Base-by-base conservation (phyloP, 1,284 basidiomycete species). In the Hemileia vastatrix region DNA sequence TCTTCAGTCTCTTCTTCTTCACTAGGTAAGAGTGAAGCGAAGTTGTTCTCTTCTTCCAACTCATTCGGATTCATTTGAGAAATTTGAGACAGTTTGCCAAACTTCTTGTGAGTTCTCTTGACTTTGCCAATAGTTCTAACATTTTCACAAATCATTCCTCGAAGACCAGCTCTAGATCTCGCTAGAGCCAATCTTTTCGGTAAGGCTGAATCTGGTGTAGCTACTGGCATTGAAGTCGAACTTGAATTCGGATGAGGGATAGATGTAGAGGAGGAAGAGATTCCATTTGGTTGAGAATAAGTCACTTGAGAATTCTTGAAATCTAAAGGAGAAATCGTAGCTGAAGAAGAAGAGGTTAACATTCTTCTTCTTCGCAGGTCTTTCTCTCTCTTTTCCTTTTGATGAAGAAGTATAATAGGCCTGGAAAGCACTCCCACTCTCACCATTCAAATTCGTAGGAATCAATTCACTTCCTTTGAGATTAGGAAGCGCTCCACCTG, bases 81-180 rank as follows among this genome's bases (percentile, higher is more conserved):
- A 31, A 59, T 52, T 23, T 40, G 33, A 21, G 70, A 68, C 15
- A 74, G 63, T 18, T 64, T 64, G 49, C 67, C 66, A 54, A 72
- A 71, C 62, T 73, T 74, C 48, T 52, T 50, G 56, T 72, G 70
- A 31, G 72, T 73, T 36, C 64, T 63, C 45, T 72, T 68, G 36
- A 74, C 64, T n/a, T 70, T 68, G 13, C 66, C 68, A 15, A 74
- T 50, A 4, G 70, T 72, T 2, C 64, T 66, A 23, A 74, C 68
- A 53, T 74, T 74, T 40, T 66, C 67, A 24, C 68, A 68, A 21
- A 73, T 62, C 51, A 58, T 56, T 18, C 68, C 68, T 9, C 64
- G 67, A 0, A 73, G 50, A 5, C 71, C 71, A 33, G 65, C 64
- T 3, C 48, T 50, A n/a, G 23, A 24, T 24, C 23, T 50, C 15